Evolutionary conservation across 306 rosid genomes (phyloP).

Genomic region (Purshia tridentata): DNA sequence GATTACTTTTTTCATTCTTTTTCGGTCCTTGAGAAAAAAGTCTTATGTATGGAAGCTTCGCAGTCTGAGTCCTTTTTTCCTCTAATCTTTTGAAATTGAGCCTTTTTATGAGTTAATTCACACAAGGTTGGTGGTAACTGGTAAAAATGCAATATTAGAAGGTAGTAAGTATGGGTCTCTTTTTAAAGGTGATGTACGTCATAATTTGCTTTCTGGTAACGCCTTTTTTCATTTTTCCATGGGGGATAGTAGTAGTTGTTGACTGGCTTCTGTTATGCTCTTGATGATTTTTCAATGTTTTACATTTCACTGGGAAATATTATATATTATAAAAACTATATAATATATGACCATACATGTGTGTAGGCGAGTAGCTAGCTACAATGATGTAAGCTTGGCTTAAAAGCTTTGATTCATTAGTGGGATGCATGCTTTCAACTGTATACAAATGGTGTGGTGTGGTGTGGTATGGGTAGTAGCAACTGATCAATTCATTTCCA

Average conservation of each 20-base stretch:
- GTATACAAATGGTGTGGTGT: not conserved
- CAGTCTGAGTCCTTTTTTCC: not conserved
- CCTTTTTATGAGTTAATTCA: not conserved
- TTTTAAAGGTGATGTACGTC: conserved; percentile 1
- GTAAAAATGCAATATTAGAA: not conserved
- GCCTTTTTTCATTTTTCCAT: conserved; percentile 14
- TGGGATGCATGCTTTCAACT: conserved; percentile 15
- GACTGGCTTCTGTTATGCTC: not conserved
- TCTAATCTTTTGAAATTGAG: not conserved
- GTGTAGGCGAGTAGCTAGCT: not conserved
- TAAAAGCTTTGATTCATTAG: conserved; percentile 39
- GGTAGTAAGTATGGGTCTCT: conserved; percentile 6
- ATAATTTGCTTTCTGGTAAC: conserved; percentile 18
- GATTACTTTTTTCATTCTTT: not conserved
- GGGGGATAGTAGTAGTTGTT: not conserved
- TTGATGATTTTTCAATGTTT: no score
- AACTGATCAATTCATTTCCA: conserved; percentile 17
- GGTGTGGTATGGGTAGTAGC: conserved; percentile 7
- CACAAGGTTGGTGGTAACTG: not conserved
- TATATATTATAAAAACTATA: no score
- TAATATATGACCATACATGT: not conserved
- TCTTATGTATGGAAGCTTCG: conserved; percentile 9
- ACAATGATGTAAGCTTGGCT: conserved; percentile 58
- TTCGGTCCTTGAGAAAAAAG: not conserved
- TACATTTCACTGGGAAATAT: no score